Base-by-base conservation (phyloP, 495 filamentous ascomycete genomes). In the Cladorrhinum samala region DNA sequence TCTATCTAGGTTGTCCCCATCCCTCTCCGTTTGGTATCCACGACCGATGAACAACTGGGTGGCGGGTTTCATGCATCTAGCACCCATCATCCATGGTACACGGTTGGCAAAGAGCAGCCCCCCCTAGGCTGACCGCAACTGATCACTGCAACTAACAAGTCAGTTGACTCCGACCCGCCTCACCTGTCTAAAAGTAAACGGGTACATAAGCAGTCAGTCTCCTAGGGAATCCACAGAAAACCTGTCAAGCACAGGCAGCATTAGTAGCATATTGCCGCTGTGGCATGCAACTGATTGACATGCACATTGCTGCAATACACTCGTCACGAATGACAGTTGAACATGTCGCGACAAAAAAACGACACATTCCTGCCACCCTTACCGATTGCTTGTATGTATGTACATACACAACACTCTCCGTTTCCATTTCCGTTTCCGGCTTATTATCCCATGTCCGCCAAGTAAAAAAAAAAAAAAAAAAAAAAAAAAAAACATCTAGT, bases 101-200 rank as follows among this genome's bases (percentile, higher is more conserved):
- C n/a, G n/a, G n/a, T n/a, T n/a, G n/a, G n/a, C n/a, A n/a, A n/a
- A n/a, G n/a, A n/a, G n/a, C n/a, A n/a, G n/a, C n/a, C n/a, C n/a
- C n/a, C n/a, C n/a, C n/a, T n/a, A n/a, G n/a, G n/a, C n/a, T n/a
- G n/a, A n/a, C n/a, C n/a, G n/a, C n/a, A n/a, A n/a, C n/a, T n/a
- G 39, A 41, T 41, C 6, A 24, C 45, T 47, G 45, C 45, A 30
- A 14, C 45, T 16, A 47, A 47, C 3, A 16, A 33, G 45, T 47
- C 45, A 47, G 21, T 47, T 47, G 45, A 47, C 45, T 47, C 16
- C 18, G 24, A 41, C 24, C 45, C 21, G 45, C 45, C 45, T 27
- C 45, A 16, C 24, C 45, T 21, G 14, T 45, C 24, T 20, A 20
- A 6, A 24, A 47, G 45, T 14, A 47, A 24, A 20, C 9, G 45